Percentiles rank a stretch among this genome's conserved stretches.
Conservation (phyloP, 2,329 filamentous ascomycete species). For the Xylaria sp. region DNA sequence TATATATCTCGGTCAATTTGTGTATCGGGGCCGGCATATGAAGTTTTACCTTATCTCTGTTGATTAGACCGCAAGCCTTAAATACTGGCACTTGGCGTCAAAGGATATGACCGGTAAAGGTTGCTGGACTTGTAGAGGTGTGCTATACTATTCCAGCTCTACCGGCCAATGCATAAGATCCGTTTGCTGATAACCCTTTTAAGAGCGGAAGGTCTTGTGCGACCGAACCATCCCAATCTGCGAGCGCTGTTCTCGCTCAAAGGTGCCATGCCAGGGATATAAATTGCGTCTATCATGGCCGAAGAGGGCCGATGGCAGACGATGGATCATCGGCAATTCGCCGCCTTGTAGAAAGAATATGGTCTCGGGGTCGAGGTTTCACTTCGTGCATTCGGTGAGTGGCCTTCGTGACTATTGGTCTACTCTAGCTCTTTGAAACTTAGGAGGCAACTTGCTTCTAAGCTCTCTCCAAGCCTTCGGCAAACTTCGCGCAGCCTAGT, state of each 20-base stretch:
- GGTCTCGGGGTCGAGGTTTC: not conserved
- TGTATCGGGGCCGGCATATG: not conserved
- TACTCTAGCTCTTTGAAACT: not conserved
- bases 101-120: slow-evolving; percentile 16
- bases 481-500: not conserved
- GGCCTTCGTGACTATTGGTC: not conserved
- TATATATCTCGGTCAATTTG: not conserved
- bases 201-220: slow-evolving; percentile 25
- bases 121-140: slow-evolving; percentile 29
- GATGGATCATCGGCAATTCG: slow-evolving; percentile 36
- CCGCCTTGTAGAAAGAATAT: not conserved
- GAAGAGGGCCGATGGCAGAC: slow-evolving; percentile 33
- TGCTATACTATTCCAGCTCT: not conserved
- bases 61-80: not conserved
- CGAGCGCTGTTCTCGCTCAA: slow-evolving; percentile 20
- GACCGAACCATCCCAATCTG: slow-evolving; percentile 19
- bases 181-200: slow-evolving; percentile 10
- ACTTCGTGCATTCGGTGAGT: slow-evolving; percentile 16
- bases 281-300: slow-evolving; percentile 42
- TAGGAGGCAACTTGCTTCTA: not conserved
- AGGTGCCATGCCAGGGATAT: slow-evolving; percentile 18
- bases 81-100: not conserved
- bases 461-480: not conserved
- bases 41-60: not conserved
- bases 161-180: not conserved